Evolutionary conservation across 176 grass and related monocot species (phyloP).

Genomic region (Poa annua): DNA sequence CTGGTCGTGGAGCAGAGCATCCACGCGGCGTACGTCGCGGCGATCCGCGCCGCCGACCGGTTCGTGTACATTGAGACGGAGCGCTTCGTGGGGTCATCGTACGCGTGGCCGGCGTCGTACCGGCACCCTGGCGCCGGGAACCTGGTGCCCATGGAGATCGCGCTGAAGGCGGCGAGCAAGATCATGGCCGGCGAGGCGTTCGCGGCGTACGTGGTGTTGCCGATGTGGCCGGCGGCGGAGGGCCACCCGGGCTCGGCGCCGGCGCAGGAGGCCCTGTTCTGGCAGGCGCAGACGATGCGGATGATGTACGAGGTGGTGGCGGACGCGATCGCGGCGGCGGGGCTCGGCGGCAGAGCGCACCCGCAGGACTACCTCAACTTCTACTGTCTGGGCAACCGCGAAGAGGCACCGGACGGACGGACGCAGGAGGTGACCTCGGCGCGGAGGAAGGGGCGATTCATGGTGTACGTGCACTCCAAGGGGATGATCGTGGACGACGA

Average conservation of each 20-base stretch:
- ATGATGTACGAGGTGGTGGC: slow-evolving; percentile 81
- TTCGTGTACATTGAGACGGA: slow-evolving; percentile 75
- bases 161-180: slow-evolving; percentile 57
- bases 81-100: slow-evolving; percentile 65
- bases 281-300: slow-evolving; percentile 77
- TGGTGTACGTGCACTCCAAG: slow-evolving; percentile 94
- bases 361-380: slow-evolving; percentile 83
- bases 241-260: not conserved
- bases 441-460: slow-evolving; percentile 62
- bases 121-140: slow-evolving; percentile 34
- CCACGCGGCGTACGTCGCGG: slow-evolving; percentile 58
- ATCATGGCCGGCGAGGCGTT: slow-evolving; percentile 45
- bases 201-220: slow-evolving; percentile 55
- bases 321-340: not conserved
- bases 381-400: slow-evolving; percentile 92
- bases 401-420: slow-evolving; percentile 3
- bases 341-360: not conserved
- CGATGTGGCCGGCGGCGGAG: slow-evolving; percentile 65
- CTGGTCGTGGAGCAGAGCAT: slow-evolving; percentile 58
- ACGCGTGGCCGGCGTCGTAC: slow-evolving; percentile 60
- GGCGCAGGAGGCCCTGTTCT: slow-evolving; percentile 56
- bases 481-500: slow-evolving; percentile 97
- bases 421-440: not conserved
- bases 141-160: slow-evolving; percentile 66
- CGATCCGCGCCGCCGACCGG: slow-evolving; percentile 51